phyloP scores from a whole-genome alignment of 495 filamentous ascomycete species.

The Ramalina intermedia region DNA sequence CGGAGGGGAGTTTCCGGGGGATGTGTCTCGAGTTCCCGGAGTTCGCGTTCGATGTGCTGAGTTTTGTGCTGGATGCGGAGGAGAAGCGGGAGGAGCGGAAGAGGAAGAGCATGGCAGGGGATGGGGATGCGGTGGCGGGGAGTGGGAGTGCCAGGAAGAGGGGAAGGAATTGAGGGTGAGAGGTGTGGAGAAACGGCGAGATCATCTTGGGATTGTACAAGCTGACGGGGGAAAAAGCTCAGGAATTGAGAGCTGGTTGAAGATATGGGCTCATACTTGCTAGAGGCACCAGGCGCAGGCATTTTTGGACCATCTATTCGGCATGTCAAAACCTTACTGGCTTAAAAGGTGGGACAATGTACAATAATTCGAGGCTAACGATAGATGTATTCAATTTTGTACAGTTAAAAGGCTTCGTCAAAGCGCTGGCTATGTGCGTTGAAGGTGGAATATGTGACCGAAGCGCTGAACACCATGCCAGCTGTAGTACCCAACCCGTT shows the following conservation, averaged over 20 bases:
- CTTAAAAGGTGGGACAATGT: too few species aligned
- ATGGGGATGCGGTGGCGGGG: slow-evolving; percentile 10
- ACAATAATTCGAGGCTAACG: too few species aligned
- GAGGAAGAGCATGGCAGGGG: slow-evolving; percentile 17
- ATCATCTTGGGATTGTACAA: background rate
- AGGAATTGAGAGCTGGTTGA: background rate
- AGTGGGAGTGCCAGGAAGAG: slow-evolving; percentile 29
- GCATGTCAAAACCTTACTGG: too few species aligned
- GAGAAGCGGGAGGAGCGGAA: slow-evolving; percentile 36
- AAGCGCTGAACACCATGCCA: too few species aligned
- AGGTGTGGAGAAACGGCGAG: background rate
- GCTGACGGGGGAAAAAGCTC: background rate
- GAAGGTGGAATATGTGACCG: too few species aligned
- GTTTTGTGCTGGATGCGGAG: slow-evolving; percentile 48
- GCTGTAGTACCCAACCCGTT: too few species aligned
- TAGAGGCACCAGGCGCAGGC: too few species aligned
- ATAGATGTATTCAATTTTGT: too few species aligned
- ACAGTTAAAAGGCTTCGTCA: too few species aligned
- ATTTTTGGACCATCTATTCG: too few species aligned
- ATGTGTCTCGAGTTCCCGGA: slow-evolving; percentile 83
- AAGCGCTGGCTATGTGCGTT: too few species aligned
- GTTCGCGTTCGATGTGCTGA: slow-evolving; percentile 83
- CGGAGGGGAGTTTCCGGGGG: slow-evolving; percentile 62
- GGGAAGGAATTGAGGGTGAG: slow-evolving; percentile 16
- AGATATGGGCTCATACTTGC: too few species aligned